phyloP scores from a whole-genome alignment of 2,329 filamentous ascomycete species.

The Myotisia sp. region DNA sequence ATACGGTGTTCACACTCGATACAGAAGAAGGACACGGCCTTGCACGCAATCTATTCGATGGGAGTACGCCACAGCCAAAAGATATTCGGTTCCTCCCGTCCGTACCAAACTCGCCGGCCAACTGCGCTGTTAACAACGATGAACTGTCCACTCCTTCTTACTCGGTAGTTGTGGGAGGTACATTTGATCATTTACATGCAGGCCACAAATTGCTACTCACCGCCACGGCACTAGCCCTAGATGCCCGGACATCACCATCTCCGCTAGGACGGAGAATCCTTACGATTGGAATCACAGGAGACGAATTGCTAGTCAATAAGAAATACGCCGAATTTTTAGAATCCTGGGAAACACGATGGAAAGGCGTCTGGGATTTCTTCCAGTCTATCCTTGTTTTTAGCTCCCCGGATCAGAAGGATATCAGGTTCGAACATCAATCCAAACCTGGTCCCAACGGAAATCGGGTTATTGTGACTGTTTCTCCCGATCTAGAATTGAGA shows the following conservation, averaged over 20 bases:
- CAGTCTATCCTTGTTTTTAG: constrained; percentile 45
- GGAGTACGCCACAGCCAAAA: not conserved
- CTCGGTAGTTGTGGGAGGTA: constrained; percentile 72
- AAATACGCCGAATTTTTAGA: constrained; percentile 72
- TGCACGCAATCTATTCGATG: not conserved
- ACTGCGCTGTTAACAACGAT: no score
- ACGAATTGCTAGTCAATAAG: constrained; percentile 75
- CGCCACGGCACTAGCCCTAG: constrained; percentile 62
- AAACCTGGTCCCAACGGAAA: constrained; percentile 27
- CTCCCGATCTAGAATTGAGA: constrained; percentile 45
- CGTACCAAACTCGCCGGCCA: constrained; percentile 7
- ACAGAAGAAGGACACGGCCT: not conserved
- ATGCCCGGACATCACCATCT: constrained; percentile 31
- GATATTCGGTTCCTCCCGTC: no score
- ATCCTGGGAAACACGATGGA: constrained; percentile 61
- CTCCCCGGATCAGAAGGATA: constrained; percentile 28
- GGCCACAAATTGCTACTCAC: constrained; percentile 93
- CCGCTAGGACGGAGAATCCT: constrained; percentile 35
- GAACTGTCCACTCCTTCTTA: constrained; percentile 31
- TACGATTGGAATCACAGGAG: constrained; percentile 77
- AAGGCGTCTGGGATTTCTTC: constrained; percentile 58
- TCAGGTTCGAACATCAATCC: constrained; percentile 20
- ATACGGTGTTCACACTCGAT: constrained; percentile 36
- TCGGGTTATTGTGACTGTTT: constrained; percentile 20
- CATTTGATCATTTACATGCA: constrained; percentile 89